A percentile compares a stretch with the other conserved stretches of the same genome.
These are phyloP conservation scores for Linum lewisii DNA, from an alignment of 345 rosid species.

Conservation along the genomic window DNA sequence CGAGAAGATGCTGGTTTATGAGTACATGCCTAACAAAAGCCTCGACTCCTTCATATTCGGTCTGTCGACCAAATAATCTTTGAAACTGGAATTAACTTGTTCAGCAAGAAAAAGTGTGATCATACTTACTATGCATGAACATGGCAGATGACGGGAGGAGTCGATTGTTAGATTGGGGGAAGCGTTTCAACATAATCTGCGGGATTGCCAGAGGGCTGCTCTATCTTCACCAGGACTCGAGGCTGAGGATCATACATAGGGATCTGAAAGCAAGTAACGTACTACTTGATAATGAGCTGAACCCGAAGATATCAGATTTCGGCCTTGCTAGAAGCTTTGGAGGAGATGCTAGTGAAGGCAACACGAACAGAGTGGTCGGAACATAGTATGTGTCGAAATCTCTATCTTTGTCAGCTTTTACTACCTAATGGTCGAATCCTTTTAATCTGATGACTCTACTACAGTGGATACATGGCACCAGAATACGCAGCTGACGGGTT, in stretches of 20 bases:
- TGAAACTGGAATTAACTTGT: neutral
- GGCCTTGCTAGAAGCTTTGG: constrained; percentile 1
- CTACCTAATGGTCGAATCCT: too few species aligned
- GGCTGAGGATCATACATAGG: neutral
- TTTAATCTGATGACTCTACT: too few species aligned
- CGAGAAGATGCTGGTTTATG: constrained; percentile 1
- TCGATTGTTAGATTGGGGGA: neutral
- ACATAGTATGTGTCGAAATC: neutral
- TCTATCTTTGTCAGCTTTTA: too few species aligned
- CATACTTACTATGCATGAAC: neutral
- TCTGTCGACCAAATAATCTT: neutral
- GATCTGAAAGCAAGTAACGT: constrained; percentile 1
- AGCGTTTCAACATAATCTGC: neutral
- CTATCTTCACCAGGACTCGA: constrained; percentile 2
- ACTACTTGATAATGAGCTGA: neutral
- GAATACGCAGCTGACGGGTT: too few species aligned
- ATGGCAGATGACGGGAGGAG: neutral
- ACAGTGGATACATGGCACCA: too few species aligned
- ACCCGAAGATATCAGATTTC: neutral
- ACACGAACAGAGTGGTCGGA: neutral
- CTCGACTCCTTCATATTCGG: neutral
- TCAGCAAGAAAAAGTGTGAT: neutral
- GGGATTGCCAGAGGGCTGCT: constrained; percentile 2
- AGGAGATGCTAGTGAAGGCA: neutral
- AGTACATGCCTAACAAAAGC: constrained; percentile 2